Evolutionary conservation across 768 basidiomycete genomes (phyloP).

Genomic region (Tulasnella sp.): DNA sequence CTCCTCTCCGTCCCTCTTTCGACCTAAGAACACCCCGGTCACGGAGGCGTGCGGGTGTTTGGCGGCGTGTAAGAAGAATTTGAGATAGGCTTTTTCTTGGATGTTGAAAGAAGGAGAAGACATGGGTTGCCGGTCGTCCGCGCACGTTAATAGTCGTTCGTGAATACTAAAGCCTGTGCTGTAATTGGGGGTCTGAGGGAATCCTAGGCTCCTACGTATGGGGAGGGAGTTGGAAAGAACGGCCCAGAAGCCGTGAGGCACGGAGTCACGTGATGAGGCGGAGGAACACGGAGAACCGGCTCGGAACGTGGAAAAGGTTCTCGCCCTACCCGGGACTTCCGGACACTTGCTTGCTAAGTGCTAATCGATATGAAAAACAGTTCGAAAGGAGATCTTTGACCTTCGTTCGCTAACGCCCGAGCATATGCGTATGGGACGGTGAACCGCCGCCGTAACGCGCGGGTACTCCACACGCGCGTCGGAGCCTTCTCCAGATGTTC

Average conservation of each 20-base stretch:
- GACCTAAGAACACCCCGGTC: conserved; percentile 68
- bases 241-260: not conserved
- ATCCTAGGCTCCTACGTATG: not conserved
- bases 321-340: no score
- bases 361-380: not conserved
- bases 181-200: not conserved
- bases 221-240: not conserved
- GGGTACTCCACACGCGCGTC: not conserved
- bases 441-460: not conserved
- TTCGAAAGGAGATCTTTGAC: not conserved
- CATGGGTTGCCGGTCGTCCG: no score
- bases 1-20: conserved; percentile 20
- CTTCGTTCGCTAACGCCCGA: not conserved
- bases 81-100: conserved; percentile 42
- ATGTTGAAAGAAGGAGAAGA: not conserved
- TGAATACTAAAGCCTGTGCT: not conserved
- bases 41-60: conserved; percentile 67
- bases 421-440: no score
- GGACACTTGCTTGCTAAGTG: no score
- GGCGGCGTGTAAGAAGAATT: conserved; percentile 66
- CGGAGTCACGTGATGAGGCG: not conserved
- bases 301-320: no score
- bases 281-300: not conserved
- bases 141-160: no score
- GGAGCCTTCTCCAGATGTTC: not conserved